Base-by-base conservation (phyloP, 2,329 filamentous ascomycete species). In the Claviceps purpurea region DNA sequence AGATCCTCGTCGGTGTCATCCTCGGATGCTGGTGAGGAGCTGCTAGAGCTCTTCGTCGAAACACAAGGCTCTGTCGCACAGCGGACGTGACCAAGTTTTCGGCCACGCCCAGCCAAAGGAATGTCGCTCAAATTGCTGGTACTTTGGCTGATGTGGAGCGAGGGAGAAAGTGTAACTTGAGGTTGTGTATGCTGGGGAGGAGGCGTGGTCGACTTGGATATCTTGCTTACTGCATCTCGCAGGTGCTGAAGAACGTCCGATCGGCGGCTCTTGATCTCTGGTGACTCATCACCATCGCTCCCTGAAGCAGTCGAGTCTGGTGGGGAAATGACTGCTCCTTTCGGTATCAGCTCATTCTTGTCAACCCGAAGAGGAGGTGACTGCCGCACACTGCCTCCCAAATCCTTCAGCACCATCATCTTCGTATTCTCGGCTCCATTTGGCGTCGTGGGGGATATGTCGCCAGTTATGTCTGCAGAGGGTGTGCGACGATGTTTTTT, bases 241-340 rank as follows among this genome's bases (percentile, higher is more conserved):
- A 96, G 73, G 63, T 91, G 85, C 64, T 74, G 71, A n/a, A 79
- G 64, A 57, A 73, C 77, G 54, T 75, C 73, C 11, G 75, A 67
- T 49, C 72, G 68, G 48, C 75, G 70, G n/a, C 71, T 74, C 4
- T 74, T 69, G 5, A 70, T 62, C 50, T 73, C 66, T 2, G 65
- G 66, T 24, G 60, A 70, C 59, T 80, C 82, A 62, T 94, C 89
- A 59, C 95, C 89, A 64, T 95, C 90, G 67, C 90, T 89, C 26
- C 84, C 90, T 58, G 84, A 86, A 41, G 79, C 78, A 6, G 79
- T 77, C 38, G 90, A 95, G 61, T 96, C 91, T 10, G 91, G 91
- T 39, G 91, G 91, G 0, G 91, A 96, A 54, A 95, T 87, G 59
- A 95, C 81, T 56, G 88, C 89, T 55, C 88, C 89, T 56, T 81